Evolutionary conservation across 2,329 filamentous ascomycete genomes (phyloP).

Genomic region (Hypoxylon sp.): DNA sequence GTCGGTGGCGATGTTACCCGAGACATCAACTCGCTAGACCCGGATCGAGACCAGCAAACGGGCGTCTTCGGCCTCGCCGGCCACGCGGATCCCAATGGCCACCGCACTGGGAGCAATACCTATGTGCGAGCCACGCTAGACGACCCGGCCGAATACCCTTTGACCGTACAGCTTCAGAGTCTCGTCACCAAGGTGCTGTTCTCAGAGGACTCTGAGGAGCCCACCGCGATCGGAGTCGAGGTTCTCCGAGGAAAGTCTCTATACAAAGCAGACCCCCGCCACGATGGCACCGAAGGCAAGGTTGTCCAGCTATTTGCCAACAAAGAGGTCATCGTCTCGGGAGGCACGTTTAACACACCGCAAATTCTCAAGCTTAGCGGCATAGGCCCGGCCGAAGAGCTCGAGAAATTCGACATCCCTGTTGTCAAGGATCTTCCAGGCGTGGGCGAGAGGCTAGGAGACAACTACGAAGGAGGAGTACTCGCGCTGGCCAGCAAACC

Average conservation of each 20-base stretch:
- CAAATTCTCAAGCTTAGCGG: constrained; percentile 61
- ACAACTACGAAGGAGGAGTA: constrained; percentile 51
- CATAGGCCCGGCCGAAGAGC: constrained; percentile 53
- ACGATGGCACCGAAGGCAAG: constrained; percentile 44
- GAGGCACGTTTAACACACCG: constrained; percentile 59
- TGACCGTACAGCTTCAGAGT: constrained; percentile 47
- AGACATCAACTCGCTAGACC: constrained; percentile 41
- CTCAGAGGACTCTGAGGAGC: constrained; percentile 33
- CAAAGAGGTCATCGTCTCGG: constrained; percentile 58
- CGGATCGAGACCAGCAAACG: constrained; percentile 40
- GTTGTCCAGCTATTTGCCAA: constrained; percentile 39
- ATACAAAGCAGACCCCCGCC: constrained; percentile 47
- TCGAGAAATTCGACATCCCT: constrained; percentile 54
- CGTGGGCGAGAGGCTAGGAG: constrained; percentile 60
- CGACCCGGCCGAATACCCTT: constrained; percentile 53
- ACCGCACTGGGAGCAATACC: constrained; percentile 55
- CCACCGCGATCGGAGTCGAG: constrained; percentile 42
- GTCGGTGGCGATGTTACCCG: constrained; percentile 39
- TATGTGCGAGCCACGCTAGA: constrained; percentile 57
- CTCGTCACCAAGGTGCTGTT: constrained; percentile 43
- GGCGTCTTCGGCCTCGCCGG: constrained; percentile 41
- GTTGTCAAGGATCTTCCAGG: constrained; percentile 56
- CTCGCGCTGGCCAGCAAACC: constrained; percentile 39
- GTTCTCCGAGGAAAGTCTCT: constrained; percentile 43
- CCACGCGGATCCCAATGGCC: constrained; percentile 41